These are phyloP conservation scores for Postia placenta DNA, from an alignment of 768 basidiomycete genomes.

Conservation along the genomic window DNA sequence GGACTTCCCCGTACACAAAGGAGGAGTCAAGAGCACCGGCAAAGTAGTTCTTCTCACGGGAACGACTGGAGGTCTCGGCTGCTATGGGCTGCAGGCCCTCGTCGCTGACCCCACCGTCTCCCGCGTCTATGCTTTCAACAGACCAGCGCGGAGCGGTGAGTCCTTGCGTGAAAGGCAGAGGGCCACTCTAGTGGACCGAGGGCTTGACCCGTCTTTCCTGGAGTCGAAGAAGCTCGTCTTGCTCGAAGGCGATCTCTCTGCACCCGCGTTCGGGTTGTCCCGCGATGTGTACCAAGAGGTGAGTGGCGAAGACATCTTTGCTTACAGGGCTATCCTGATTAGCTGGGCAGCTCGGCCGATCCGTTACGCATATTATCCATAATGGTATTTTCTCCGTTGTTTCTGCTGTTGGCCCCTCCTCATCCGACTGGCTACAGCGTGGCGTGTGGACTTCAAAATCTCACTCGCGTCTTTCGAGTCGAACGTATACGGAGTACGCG, in stretches of 20 bases:
- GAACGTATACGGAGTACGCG: constrained; percentile 21
- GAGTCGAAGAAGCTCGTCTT: constrained; percentile 11
- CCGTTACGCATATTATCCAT: constrained; percentile 21
- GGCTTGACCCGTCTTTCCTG: constrained; percentile 9
- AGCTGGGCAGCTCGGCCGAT: constrained; percentile 4
- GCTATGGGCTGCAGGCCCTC: constrained; percentile 20
- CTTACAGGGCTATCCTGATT: neutral
- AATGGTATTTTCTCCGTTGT: constrained; percentile 16
- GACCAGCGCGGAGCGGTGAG: constrained; percentile 6
- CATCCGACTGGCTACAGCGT: constrained; percentile 20
- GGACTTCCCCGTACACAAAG: constrained; percentile 8
- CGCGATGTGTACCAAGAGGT: constrained; percentile 12
- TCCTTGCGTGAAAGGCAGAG: constrained; percentile 8
- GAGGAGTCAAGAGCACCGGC: neutral
- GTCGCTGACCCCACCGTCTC: constrained; percentile 11
- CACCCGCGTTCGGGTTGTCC: constrained; percentile 12
- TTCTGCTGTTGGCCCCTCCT: neutral
- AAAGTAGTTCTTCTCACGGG: constrained; percentile 27
- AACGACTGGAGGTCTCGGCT: constrained; percentile 27
- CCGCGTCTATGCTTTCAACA: constrained; percentile 22
- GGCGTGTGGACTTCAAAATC: constrained; percentile 38
- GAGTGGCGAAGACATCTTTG: neutral
- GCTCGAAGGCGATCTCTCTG: constrained; percentile 15
- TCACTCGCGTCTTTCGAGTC: constrained; percentile 32
- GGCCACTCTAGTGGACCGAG: constrained; percentile 12